These are phyloP conservation scores for Pythium vanterpoolii DNA, from an alignment of 352 stramenopile genomes.

Conservation along the genomic window DNA sequence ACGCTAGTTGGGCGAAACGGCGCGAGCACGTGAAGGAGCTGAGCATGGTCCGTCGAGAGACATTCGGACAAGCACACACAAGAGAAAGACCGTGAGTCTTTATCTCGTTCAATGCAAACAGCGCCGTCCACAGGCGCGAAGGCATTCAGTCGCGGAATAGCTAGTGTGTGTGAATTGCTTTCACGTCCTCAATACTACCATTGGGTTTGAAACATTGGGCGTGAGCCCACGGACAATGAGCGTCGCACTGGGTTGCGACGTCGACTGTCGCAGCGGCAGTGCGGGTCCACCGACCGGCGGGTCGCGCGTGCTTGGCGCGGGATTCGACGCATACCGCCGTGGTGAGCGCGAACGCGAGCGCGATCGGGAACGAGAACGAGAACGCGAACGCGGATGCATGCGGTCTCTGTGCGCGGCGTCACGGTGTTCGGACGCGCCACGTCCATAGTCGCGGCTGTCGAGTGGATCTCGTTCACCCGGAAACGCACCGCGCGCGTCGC, in stretches of 20 bases:
- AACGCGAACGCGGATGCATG: conserved; percentile 1
- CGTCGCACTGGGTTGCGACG: conserved; percentile 48
- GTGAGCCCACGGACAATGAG: conserved; percentile 60
- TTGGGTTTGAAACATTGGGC: conserved; percentile 52
- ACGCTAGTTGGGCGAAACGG: conserved; percentile 46
- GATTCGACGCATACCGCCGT: conserved; percentile 1
- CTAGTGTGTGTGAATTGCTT: neutral
- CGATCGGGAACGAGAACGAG: conserved; percentile 7
- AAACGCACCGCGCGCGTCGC: conserved; percentile 1
- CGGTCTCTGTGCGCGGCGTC: neutral
- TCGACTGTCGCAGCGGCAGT: conserved; percentile 10
- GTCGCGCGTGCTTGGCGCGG: neutral
- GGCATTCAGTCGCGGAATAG: neutral
- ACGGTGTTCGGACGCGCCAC: neutral
- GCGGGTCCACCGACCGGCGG: too few relatives aligned
- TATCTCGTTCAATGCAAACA: conserved; percentile 10
- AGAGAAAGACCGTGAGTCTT: conserved; percentile 26
- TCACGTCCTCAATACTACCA: conserved; percentile 40
- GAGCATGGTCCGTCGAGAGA: conserved; percentile 1
- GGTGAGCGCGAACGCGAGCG: conserved; percentile 11
- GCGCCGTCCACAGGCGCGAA: neutral
- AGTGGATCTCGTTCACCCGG: neutral
- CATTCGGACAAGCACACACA: conserved; percentile 10
- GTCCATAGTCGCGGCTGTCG: neutral
- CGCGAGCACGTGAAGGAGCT: conserved; percentile 58